Evolutionary conservation across 495 filamentous ascomycete species (phyloP), one percentile per base, ranked within the genome.

Genomic region (Talaromyces liani): DNA sequence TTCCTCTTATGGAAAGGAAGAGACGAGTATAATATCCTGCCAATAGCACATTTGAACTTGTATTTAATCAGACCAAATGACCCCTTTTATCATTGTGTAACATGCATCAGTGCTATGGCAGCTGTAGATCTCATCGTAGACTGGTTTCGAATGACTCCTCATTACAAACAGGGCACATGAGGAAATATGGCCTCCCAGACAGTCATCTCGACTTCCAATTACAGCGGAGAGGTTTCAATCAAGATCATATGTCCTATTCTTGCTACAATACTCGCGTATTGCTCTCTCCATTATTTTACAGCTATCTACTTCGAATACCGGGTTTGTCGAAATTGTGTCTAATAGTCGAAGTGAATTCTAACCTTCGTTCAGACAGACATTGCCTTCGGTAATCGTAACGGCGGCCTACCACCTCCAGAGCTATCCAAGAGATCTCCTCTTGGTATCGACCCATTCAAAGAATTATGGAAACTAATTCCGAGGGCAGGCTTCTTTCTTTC

Each of bases 401-500:
- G 70, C 47, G 79, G 77, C 60, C 61, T 76, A 59, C 68, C 66
- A 24, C 73, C 76, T 24, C 70, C 66, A 20, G 65, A 68, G 33
- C 58, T 73, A 10, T 66, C 74, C 9, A 72, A 71, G 22, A 70
- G 69, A 65, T 79, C 75, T 73, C 76, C 74, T 3, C 64, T 78
- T 0, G 75, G 74, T n/a, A 65, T 78, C 58, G 74, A 79, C 49
- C 65, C 76, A 33, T 72, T 79, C 51, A 68, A 70, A 61, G 65
- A 74, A 58, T 67, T 74, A 25, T 75, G 70, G 66, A 56, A 68
- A 8, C 71, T n/a, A 72, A 74, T 62, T 54, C 69, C 7, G 70
- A 73, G 5, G 69, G 72, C 45, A 67, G 65, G 14, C 67, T 78
- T 24, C 68, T 78, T 5, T 71, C 73, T 10, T 75, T 72, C 53